phyloP scores from a whole-genome alignment of 495 filamentous ascomycete species.

The Filosporella fistucella region DNA sequence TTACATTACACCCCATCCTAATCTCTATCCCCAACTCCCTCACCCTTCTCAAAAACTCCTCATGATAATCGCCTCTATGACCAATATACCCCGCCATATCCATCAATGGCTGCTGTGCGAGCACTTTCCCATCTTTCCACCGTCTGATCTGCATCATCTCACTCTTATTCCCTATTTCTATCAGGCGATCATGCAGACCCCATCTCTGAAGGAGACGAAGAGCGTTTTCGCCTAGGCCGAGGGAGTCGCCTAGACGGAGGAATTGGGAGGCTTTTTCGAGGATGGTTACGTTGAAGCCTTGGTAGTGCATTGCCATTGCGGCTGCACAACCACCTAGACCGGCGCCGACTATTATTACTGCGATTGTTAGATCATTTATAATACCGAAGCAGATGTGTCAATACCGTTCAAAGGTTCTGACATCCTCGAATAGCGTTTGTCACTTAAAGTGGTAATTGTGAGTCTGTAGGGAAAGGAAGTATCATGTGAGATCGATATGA shows the following conservation, averaged over 20 bases:
- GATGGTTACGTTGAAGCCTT: slow-evolving; percentile 44
- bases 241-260: slow-evolving; percentile 43
- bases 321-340: slow-evolving; percentile 51
- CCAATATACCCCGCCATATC: slow-evolving; percentile 53
- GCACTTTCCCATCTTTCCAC: slow-evolving; percentile 45
- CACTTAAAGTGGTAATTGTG: no score
- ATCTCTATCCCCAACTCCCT: slow-evolving; percentile 42
- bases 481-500: no score
- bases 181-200: slow-evolving; percentile 41
- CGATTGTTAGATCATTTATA: neutral
- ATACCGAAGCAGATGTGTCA: neutral
- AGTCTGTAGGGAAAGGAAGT: no score
- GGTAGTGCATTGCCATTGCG: slow-evolving; percentile 45
- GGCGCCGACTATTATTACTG: slow-evolving; percentile 48
- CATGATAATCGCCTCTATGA: slow-evolving; percentile 48
- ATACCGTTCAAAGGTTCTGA: no score
- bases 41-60: slow-evolving; percentile 44
- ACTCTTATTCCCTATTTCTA: slow-evolving; percentile 47
- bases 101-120: slow-evolving; percentile 50
- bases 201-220: slow-evolving; percentile 44
- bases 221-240: slow-evolving; percentile 48
- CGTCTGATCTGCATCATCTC: slow-evolving; percentile 47
- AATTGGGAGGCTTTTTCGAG: slow-evolving; percentile 46
- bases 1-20: slow-evolving; percentile 28
- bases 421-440: no score